Evolutionary conservation across 2,329 filamentous ascomycete species (phyloP).

Genomic region (Pseudogymnoascus sp.): DNA sequence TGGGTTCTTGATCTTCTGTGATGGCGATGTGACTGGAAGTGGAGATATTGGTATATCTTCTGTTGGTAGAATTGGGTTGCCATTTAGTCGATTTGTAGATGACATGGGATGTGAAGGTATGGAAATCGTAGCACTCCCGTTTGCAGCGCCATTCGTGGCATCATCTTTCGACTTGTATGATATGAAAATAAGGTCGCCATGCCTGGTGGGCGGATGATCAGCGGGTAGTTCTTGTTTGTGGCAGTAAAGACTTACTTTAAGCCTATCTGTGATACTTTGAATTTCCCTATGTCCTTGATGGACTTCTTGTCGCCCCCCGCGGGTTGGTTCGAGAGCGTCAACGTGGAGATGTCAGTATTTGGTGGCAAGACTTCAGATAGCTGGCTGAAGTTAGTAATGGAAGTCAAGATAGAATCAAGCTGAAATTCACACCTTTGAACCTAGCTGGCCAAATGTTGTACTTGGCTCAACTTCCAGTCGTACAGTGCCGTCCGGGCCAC

Average conservation of each 20-base stretch:
- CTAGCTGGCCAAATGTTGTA: slow-evolving; percentile 64
- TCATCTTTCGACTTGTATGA: slow-evolving; percentile 63
- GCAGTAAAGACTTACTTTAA: slow-evolving; percentile 42
- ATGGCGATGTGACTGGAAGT: slow-evolving; percentile 47
- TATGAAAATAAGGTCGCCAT: slow-evolving; percentile 88
- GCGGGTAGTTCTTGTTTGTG: neutral
- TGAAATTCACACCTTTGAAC: slow-evolving; percentile 40
- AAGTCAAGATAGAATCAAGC: neutral
- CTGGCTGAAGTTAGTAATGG: slow-evolving; percentile 33
- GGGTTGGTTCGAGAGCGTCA: slow-evolving; percentile 57
- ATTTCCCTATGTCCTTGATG: slow-evolving; percentile 51
- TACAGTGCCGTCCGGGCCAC: slow-evolving; percentile 88
- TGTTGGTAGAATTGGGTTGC: slow-evolving; percentile 63
- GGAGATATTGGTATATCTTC: slow-evolving; percentile 62
- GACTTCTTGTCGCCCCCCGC: slow-evolving; percentile 52
- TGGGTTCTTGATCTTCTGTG: slow-evolving; percentile 68
- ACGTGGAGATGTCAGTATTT: slow-evolving; percentile 54
- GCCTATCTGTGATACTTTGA: slow-evolving; percentile 53
- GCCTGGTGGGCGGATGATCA: slow-evolving; percentile 42
- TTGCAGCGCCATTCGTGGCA: slow-evolving; percentile 35
- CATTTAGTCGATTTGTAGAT: slow-evolving; percentile 67
- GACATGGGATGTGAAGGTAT: slow-evolving; percentile 25
- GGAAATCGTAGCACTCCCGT: slow-evolving; percentile 30
- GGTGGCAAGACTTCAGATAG: slow-evolving; percentile 53
- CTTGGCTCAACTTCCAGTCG: slow-evolving; percentile 71